A percentile compares a stretch with the other conserved stretches of the same genome.
These are phyloP conservation scores for Phytopythium boreale DNA, from an alignment of 352 stramenopile genomes.

Conservation along the genomic window DNA sequence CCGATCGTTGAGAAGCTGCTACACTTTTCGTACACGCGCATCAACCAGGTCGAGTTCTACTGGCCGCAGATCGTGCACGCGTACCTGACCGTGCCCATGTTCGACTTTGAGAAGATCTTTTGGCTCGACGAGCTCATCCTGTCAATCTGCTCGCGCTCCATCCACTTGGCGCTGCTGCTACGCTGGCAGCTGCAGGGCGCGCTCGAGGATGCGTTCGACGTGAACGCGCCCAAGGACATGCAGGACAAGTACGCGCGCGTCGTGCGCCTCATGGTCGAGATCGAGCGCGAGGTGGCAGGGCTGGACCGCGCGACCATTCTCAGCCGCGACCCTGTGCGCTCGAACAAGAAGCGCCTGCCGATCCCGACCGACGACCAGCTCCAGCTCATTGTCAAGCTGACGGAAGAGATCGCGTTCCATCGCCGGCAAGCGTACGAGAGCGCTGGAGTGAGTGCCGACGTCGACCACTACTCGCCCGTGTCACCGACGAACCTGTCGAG, in stretches of 20 bases:
- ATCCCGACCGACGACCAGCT: constrained; percentile 82
- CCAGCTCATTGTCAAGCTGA: constrained; percentile 75
- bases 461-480: constrained; percentile 31
- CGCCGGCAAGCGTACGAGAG: constrained; percentile 45
- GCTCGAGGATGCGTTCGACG: constrained; percentile 81
- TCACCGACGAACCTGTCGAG: constrained; percentile 23
- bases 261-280: constrained; percentile 81
- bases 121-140: constrained; percentile 87
- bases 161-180: constrained; percentile 79
- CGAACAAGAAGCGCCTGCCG: constrained; percentile 64
- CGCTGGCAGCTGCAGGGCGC: constrained; percentile 86
- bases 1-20: constrained; percentile 82
- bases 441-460: constrained; percentile 14
- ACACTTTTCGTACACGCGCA: constrained; percentile 85
- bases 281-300: constrained; percentile 81
- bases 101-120: constrained; percentile 90
- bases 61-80: constrained; percentile 90
- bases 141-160: constrained; percentile 86
- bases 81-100: constrained; percentile 85
- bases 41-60: constrained; percentile 92
- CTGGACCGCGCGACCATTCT: constrained; percentile 65
- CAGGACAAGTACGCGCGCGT: constrained; percentile 86
- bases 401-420: constrained; percentile 71
- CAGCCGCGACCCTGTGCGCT: constrained; percentile 37
- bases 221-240: constrained; percentile 73